Evolutionary conservation across 2,329 filamentous ascomycete species (phyloP), one percentile per base, ranked within the genome.

Genomic region (Aspergillaceae sp.): DNA sequence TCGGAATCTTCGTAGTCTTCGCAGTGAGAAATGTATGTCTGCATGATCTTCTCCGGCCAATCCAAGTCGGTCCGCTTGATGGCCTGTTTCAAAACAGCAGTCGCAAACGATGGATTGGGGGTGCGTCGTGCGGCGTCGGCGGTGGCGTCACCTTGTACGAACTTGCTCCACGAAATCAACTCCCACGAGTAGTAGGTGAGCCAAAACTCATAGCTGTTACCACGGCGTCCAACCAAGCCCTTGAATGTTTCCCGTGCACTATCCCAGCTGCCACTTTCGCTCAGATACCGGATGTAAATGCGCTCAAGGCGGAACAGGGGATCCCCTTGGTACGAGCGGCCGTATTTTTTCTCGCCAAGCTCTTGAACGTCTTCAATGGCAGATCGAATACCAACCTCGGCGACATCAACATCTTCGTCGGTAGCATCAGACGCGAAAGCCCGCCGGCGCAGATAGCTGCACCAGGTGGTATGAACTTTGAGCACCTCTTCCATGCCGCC

Each of bases 391-490:
- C 89, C 91, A 37, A 94, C 86, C 61, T 97, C 89, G 5, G 91
- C 91, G 41, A 94, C 81, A 61, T 96, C 90, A 30, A 86, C 76
- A 45, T 91, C 87, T 61, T 96, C 90, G 48, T 91, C 86, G 1
- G 79, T 80, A 1, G 85, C 81, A 48, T 81, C 80, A 1, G 80
- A 75, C 46, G 82, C 75, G 71, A 94, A 89, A 11, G 91, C 88
- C 42, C 83, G 83, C 27, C 92, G 84, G 54, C 91, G 88, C 19
- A 98, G 76, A 56, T 91, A 97, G 42, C 88, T 89, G 61, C 91
- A 96, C 92, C 92, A 98, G 0, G 90, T 85, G 44, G 87, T 82
- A 60, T 96, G 89, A 60, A 97, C 87, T 57, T 94, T 88, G 48
- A 97, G 78, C 30, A 96, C 82, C 54, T 90, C 86, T 42, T 88